Conservation (phyloP, 192 early-diverging fungal genomes). For the Obelidium mucronatum region DNA sequence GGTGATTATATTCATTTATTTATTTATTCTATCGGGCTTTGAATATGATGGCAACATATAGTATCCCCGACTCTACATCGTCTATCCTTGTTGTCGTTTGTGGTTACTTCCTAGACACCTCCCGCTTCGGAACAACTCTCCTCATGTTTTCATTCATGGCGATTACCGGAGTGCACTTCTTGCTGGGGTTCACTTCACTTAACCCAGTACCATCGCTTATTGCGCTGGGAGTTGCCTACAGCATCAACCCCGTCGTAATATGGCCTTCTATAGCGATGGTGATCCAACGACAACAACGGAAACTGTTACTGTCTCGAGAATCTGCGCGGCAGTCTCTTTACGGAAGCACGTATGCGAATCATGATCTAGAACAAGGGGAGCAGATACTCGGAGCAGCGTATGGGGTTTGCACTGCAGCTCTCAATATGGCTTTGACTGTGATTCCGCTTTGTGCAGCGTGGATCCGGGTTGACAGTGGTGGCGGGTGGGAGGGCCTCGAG, state of each 20-base stretch:
- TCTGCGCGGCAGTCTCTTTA: background rate
- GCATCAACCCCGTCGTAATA: constrained; percentile 70
- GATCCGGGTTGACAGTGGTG: constrained; percentile 47
- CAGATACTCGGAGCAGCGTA: constrained; percentile 57
- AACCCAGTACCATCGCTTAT: constrained; percentile 62
- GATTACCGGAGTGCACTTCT: constrained; percentile 61
- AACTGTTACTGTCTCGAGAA: background rate
- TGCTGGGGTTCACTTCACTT: constrained; percentile 58
- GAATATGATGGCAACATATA: too few species aligned
- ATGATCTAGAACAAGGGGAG: background rate
- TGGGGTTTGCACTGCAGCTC: constrained; percentile 51
- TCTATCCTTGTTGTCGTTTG: constrained; percentile 64
- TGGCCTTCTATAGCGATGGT: constrained; percentile 69
- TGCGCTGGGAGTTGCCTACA: constrained; percentile 64
- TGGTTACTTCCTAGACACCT: constrained; percentile 63
- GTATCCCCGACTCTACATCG: constrained; percentile 70
- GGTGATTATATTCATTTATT: constrained; percentile 42
- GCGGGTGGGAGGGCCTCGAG: constrained; percentile 50
- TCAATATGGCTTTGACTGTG: constrained; percentile 58
- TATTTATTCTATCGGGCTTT: too few species aligned
- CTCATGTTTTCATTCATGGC: constrained; percentile 61
- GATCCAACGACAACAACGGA: constrained; percentile 57
- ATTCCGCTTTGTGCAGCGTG: constrained; percentile 57
- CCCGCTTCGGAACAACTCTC: constrained; percentile 59
- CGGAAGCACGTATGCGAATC: background rate